Evolutionary conservation across 768 basidiomycete genomes (phyloP), one percentile per base, ranked within the genome.

Genomic region (Psilocybe sp.): DNA sequence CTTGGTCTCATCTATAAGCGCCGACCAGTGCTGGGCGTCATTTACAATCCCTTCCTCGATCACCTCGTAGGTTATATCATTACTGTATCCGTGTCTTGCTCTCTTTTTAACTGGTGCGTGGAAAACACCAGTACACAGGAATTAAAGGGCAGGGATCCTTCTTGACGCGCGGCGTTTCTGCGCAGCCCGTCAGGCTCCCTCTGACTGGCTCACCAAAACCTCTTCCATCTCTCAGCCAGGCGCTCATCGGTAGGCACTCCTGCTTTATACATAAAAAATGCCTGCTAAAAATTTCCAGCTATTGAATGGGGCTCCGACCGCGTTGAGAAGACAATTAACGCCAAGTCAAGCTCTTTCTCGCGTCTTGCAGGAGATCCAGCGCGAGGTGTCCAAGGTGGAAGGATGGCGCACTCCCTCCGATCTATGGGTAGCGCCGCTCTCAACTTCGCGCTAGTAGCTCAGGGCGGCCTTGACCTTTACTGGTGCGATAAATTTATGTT

Each of bases 241-340:
- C 87, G 19, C 74, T 89, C 40, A 76, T 93, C 35, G 85, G 86
- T 83, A 52, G 38, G 63, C 54, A 28, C n/a, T 15, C 16, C n/a
- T 1, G 31, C 19, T 44, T 38, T 51, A 42, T 42, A 14, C 13
- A n/a, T 23, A 31, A 4, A 11, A 15, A 43, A 36, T 14, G 11
- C 6, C 13, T 12, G 6, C 32, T 31, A 16, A 41, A 3, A 14
- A 7, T 34, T n/a, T 28, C 9, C 71, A 78, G 92, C 84, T 10
- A 74, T 92, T 34, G 94, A 97, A 67, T 98, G 91, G 89, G 93
- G 92, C 35, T 85, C 88, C 2, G 90, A 93, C 63, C 78, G 92
- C 20, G 72, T 74, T 5, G 61, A 68, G 10, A 70, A 69, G 8
- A 70, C 76, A 9, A 77, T 92, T 35, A 61, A 63, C 5, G 70